These are phyloP conservation scores for Coniferiporia sulphurascens DNA, from an alignment of 1,284 basidiomycete genomes.

Conservation along the genomic window DNA sequence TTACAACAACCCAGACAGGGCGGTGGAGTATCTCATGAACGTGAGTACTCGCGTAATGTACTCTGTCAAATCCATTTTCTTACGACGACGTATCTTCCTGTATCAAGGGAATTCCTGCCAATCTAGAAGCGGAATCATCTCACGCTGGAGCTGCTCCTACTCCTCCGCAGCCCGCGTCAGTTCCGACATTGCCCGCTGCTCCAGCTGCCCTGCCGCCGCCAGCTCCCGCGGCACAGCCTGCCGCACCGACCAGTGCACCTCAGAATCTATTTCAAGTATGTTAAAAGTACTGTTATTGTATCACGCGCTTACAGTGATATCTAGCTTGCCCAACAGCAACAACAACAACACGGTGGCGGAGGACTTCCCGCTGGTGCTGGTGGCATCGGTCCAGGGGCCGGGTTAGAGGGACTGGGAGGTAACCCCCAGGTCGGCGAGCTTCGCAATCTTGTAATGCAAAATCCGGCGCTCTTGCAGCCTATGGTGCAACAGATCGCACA, in stretches of 20 bases:
- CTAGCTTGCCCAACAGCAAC: constrained; percentile 70
- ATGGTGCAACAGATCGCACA: constrained; percentile 78
- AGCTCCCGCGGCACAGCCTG: constrained; percentile 27
- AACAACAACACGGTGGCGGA: constrained; percentile 39
- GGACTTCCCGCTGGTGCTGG: constrained; percentile 27
- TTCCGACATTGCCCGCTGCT: constrained; percentile 30
- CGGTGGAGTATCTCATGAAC: constrained; percentile 95
- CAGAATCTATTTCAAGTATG: constrained; percentile 78
- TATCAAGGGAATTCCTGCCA: constrained; percentile 77
- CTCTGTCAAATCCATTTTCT: background rate
- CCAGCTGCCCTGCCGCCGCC: constrained; percentile 32
- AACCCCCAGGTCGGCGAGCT: constrained; percentile 64
- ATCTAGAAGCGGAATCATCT: constrained; percentile 50
- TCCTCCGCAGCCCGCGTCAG: constrained; percentile 30
- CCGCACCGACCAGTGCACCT: constrained; percentile 34
- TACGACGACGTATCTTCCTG: background rate
- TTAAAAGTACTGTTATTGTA: background rate
- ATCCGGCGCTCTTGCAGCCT: constrained; percentile 75
- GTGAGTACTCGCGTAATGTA: constrained; percentile 43
- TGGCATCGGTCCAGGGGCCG: constrained; percentile 35
- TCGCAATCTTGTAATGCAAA: constrained; percentile 65
- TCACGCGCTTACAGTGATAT: constrained; percentile 13
- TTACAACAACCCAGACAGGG: constrained; percentile 97
- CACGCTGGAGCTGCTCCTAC: constrained; percentile 31
- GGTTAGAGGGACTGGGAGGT: constrained; percentile 52